Evolutionary conservation across 2,329 filamentous ascomycete genomes (phyloP), one percentile per base, ranked within the genome.

Genomic region (Exophiala lecanii-corni): DNA sequence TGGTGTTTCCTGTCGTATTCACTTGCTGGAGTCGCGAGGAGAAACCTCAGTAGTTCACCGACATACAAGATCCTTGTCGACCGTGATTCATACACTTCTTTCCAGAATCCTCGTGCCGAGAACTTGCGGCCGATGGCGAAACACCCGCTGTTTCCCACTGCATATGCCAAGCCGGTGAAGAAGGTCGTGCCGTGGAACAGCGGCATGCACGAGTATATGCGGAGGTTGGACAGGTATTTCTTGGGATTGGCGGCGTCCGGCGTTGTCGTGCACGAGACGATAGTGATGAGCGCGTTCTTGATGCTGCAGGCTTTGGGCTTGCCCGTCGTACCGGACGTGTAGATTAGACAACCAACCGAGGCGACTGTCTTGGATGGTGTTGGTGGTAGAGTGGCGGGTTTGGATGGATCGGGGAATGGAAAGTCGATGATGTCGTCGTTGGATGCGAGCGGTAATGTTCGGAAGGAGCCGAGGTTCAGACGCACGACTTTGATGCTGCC

Each of bases 61-160:
- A 74, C 70, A 40, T 66, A 58, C 17, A 85, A 72, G 55, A 78
- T 81, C 17, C 82, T 64, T 0, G 79, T 80, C 13, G 68, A 63
- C 5, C 73, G 72, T 6, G 56, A 59, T 49, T 62, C 55, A 35
- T 36, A 23, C 4, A 47, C 40, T 16, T 55, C 51, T 23, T 50
- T 47, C 46, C 45, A 52, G 45, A 47, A 55, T 13, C 43, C 47
- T 12, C 51, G 36, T 7, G 51, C 53, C 10, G 48, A 52, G 49
- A 55, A 55, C 10, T 60, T 63, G n/a, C 62, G 62, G 0, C 58
- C 67, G 1, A 71, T 53, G 39, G 68, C 71, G 23, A 73, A 54
- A 0, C 69, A 71, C 3, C 62, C 62, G 4, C 57, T 56, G 9
- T 58, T 67, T 3, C 68, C 67, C 3, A 71, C 48, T 2, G 59